Percentiles rank a stretch among this genome's conserved stretches.
phyloP scores from a whole-genome alignment of 2,329 filamentous ascomycete species.

The Onygenales sp. region DNA sequence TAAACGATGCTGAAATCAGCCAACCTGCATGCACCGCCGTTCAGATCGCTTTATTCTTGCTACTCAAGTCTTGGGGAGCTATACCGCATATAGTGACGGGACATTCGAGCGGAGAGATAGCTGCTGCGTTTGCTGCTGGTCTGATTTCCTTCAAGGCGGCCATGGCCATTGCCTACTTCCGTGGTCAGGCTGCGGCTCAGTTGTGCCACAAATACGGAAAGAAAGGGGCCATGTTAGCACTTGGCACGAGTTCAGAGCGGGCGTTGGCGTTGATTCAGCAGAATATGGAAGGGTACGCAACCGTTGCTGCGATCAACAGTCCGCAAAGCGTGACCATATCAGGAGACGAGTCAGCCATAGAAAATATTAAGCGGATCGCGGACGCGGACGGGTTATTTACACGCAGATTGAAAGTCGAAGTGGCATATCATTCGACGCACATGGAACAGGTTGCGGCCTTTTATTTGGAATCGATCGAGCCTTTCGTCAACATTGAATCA shows the following conservation, averaged over 20 bases:
- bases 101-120: slow-evolving; percentile 10
- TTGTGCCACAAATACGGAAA: background rate
- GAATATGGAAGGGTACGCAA: background rate
- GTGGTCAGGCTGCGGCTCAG: background rate
- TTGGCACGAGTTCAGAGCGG: background rate
- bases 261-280: background rate
- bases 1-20: slow-evolving; percentile 5
- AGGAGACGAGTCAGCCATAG: background rate
- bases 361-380: background rate
- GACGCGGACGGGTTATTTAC: background rate
- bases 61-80: slow-evolving; percentile 3
- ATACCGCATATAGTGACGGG: background rate
- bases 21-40: slow-evolving; percentile 5
- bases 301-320: background rate
- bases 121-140: background rate
- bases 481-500: background rate
- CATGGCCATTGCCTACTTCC: background rate
- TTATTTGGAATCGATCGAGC: background rate
- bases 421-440: background rate
- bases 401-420: background rate
- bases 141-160: background rate
- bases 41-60: slow-evolving; percentile 8
- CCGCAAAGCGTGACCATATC: background rate
- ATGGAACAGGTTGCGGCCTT: background rate
- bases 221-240: background rate